phyloP scores from a whole-genome alignment of 2,329 filamentous ascomycete species.

The Pseudogymnoascus sp. region DNA sequence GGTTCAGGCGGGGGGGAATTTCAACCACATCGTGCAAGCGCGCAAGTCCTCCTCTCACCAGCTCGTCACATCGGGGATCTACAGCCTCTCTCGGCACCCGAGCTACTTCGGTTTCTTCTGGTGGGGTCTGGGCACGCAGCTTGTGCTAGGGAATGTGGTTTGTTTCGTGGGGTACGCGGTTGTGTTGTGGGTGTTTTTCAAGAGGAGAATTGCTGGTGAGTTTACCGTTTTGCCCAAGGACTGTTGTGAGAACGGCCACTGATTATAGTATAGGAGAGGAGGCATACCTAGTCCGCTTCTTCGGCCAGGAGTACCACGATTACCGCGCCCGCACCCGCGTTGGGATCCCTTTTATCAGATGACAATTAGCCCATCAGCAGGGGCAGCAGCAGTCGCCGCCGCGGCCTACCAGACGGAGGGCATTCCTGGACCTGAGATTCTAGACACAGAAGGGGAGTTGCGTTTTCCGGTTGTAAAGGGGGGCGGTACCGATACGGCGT shows the following conservation, averaged over 20 bases:
- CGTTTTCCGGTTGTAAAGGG: background rate
- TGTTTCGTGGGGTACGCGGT: constrained; percentile 66
- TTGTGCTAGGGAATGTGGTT: constrained; percentile 76
- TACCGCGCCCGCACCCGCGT: constrained; percentile 67
- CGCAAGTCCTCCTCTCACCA: constrained; percentile 59
- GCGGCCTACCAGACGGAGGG: background rate
- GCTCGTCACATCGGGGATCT: constrained; percentile 78
- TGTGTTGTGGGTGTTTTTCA: constrained; percentile 84
- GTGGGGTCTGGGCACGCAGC: constrained; percentile 92
- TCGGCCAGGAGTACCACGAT: constrained; percentile 68
- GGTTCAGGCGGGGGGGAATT: constrained; percentile 79
- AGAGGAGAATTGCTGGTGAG: constrained; percentile 56
- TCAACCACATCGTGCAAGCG: constrained; percentile 80
- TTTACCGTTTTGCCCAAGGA: too few species aligned
- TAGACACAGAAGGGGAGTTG: background rate
- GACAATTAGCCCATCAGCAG: background rate
- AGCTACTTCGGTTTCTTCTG: constrained; percentile 98
- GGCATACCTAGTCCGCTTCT: constrained; percentile 67
- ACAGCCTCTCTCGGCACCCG: constrained; percentile 69
- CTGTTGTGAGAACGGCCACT: too few species aligned
- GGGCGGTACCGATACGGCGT: background rate
- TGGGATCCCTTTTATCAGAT: constrained; percentile 67
- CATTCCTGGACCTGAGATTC: background rate
- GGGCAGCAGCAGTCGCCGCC: background rate
- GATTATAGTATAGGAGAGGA: constrained; percentile 85